Conservation (phyloP, 2,329 filamentous ascomycete genomes). For the Zasmidium citrigriseum region DNA sequence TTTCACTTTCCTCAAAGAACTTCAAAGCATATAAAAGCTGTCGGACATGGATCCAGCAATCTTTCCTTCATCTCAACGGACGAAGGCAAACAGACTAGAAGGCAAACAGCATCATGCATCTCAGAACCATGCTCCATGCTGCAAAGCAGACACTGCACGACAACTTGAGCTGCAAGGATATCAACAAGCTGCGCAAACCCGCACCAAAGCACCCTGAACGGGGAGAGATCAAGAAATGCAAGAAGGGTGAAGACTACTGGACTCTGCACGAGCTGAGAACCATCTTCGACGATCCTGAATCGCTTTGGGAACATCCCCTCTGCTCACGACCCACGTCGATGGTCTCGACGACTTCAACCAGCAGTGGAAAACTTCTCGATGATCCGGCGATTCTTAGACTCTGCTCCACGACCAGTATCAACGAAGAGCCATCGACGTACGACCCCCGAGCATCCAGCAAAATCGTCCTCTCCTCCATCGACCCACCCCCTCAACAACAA, state of each 20-base stretch:
- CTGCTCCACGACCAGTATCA: not conserved
- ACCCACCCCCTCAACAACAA: not conserved
- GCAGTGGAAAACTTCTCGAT: not conserved
- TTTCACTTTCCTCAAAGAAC: not conserved
- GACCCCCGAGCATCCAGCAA: not conserved
- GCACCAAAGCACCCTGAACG: no score
- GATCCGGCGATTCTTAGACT: not conserved
- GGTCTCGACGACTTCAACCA: not conserved
- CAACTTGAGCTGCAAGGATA: slow-evolving; percentile 4
- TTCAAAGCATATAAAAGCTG: not conserved
- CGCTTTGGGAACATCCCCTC: not conserved
- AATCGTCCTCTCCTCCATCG: not conserved
- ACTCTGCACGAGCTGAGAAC: not conserved
- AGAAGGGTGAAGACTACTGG: not conserved
- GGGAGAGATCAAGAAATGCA: not conserved
- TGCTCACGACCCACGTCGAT: not conserved
- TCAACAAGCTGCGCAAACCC: not conserved
- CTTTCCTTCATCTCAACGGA: not conserved
- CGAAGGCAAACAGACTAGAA: not conserved
- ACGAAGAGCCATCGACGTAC: not conserved
- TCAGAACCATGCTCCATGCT: not conserved
- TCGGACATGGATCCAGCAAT: not conserved
- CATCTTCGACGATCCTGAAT: not conserved
- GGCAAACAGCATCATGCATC: not conserved
- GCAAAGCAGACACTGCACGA: not conserved